Percentiles rank a stretch among this genome's conserved stretches.
phyloP scores from a whole-genome alignment of 2,329 filamentous ascomycete species.

The Dothistroma septosporum region DNA sequence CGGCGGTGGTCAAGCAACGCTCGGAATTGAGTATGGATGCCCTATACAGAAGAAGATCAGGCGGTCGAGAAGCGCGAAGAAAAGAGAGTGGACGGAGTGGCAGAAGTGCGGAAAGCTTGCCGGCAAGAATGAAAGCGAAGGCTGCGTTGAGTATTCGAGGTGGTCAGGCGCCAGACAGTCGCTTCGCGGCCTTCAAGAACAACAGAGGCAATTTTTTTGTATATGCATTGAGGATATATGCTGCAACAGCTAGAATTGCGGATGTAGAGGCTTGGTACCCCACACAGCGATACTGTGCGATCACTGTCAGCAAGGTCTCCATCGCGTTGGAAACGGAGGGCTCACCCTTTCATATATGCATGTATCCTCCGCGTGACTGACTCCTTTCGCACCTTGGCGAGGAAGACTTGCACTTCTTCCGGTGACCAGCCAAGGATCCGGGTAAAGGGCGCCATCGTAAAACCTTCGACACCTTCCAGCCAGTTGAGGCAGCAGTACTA shows the following conservation, averaged over 20 bases:
- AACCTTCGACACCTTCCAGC: conserved; percentile 42
- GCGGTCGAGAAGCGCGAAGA: not conserved
- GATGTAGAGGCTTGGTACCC: conserved; percentile 12
- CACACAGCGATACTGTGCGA: conserved; percentile 7
- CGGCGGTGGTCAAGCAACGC: too few relatives aligned
- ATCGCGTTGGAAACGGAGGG: not conserved
- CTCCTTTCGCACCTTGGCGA: conserved; percentile 42
- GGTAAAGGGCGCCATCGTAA: conserved; percentile 43
- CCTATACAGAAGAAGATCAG: not conserved
- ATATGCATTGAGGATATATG: not conserved
- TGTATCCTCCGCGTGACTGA: conserved; percentile 26
- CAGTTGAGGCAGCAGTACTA: conserved; percentile 26
- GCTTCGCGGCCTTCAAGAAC: too few relatives aligned
- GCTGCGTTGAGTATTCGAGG: not conserved
- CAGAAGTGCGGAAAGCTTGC: not conserved
- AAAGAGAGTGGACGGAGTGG: not conserved
- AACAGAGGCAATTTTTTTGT: too few relatives aligned
- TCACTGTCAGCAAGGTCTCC: not conserved
- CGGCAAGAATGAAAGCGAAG: not conserved
- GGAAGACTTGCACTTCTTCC: conserved; percentile 43
- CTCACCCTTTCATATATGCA: conserved; percentile 23
- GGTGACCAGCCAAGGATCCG: conserved; percentile 42
- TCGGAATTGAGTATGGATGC: not conserved
- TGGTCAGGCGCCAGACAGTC: too few relatives aligned
- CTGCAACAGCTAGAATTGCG: not conserved